Base-by-base conservation (phyloP, 306 rosid genomes). In the Corylus heterophylla region DNA sequence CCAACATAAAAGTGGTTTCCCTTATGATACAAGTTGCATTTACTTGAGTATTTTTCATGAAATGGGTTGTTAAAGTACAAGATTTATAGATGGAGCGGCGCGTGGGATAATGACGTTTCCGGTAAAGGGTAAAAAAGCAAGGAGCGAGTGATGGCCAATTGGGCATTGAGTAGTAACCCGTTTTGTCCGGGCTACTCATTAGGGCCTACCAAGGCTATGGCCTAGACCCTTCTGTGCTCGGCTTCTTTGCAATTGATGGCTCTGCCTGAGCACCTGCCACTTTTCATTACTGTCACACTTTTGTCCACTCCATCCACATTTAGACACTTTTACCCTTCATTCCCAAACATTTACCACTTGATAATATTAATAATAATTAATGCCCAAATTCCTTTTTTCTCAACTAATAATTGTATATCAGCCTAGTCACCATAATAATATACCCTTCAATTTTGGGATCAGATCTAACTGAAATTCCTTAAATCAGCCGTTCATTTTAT, bases 141-240 rank as follows among this genome's bases (percentile, higher is more conserved):
- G 50, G 66, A 63, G 44, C 47, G 80, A 73, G 79, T 58, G 31
- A 69, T 48, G 56, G 72, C 88, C 87, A 83, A 82, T 58, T 62
- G 81, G 77, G 77, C 54, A 83, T 22, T n/a, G 84, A 74, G 83
- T 75, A 58, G 89, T 80, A 83, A 83, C 93, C 96, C 94, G 88
- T 83, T 89, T 83, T 88, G 88, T 88, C 90, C 94, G 89, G 90
- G 89, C 84, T 80, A 86, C 84, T 68, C 51, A 71, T 80, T 78
- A 80, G 67, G 75, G 78, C 16, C 77, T 39, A 51, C 51, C 52
- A 44, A 44, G 12, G 67, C 27, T 31, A 35, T 22, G 56, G 45
- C 45, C 27, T 76, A 11, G 75, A 48, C 52, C 49, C 52, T 47
- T 39, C 14, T 54, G 37, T 12, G 58, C 78, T 76, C 72, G 79